Evolutionary conservation across 441 rosid species (phyloP).

Genomic region (Mallotus japonicus): DNA sequence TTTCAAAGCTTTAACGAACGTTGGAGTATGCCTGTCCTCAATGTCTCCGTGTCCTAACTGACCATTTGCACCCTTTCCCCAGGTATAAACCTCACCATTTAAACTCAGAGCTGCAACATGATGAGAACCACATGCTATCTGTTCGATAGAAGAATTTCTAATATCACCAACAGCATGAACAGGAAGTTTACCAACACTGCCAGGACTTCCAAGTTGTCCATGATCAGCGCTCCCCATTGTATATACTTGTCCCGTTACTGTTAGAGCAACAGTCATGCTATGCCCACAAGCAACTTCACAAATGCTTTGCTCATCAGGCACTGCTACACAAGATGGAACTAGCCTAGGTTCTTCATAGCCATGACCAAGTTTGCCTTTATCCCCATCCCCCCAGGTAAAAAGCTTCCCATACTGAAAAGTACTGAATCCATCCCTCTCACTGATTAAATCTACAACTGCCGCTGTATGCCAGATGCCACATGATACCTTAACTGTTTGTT

Average conservation of each 20-base stretch:
- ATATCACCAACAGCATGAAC: constrained; percentile 55
- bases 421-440: constrained; percentile 28
- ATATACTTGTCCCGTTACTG: constrained; percentile 69
- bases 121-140: constrained; percentile 77
- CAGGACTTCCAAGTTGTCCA: constrained; percentile 75
- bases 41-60: constrained; percentile 77
- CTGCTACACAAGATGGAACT: constrained; percentile 56
- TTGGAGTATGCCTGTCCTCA: constrained; percentile 58
- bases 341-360: constrained; percentile 67
- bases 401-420: constrained; percentile 44
- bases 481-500: constrained; percentile 53
- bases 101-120: constrained; percentile 76
- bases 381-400: constrained; percentile 91
- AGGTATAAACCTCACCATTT: constrained; percentile 64
- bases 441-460: constrained; percentile 46
- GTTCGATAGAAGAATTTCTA: constrained; percentile 48
- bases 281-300: constrained; percentile 69
- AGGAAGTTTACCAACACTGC: constrained; percentile 54
- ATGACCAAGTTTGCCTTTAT: constrained; percentile 72
- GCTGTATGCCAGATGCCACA: constrained; percentile 98
- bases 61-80: constrained; percentile 87
- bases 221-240: constrained; percentile 68
- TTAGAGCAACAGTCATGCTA: constrained; percentile 70
- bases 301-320: constrained; percentile 41
- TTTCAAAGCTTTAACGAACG: constrained; percentile 56